Evolutionary conservation across 2,329 filamentous ascomycete genomes (phyloP), one percentile per base, ranked within the genome.

Genomic region (Fusarium nurragi): DNA sequence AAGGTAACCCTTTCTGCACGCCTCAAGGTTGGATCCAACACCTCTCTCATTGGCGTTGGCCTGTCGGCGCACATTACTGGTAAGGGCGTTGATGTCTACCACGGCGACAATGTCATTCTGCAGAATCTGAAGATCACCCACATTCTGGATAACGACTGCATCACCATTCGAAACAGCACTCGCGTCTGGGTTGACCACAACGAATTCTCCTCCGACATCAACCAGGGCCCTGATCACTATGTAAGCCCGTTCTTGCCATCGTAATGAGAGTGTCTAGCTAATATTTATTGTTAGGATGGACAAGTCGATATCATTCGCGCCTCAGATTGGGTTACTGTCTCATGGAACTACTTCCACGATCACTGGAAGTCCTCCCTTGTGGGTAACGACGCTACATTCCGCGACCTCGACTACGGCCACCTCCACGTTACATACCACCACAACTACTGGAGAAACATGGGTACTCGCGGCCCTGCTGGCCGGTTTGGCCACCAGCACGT

Each of bases 401-500:
- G 79, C 40, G 77, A 77, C 32, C 67, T 79, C 19, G 81, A 81
- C 66, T 74, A 59, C 4, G 80, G 80, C 7, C 74, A 80, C 47
- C 75, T 84, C 8, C 81, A 81, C 67, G 67, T 84, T 52, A 82
- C 79, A 1, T 83, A 83, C 60, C 81, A 83, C 67, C 80, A 84
- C 69, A 84, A 84, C 73, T 74, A 80, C 71, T 83, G 79, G 80
- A 67, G 70, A 21, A 79, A 81, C 60, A 70, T 74, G 54, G 80
- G 80, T 40, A 84, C 81, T 0, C 77, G 81, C 9, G 80, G 80
- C 0, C 81, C 81, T 2, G 80, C 82, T 4, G 79, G 80, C 4
- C 79, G 81, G 4, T 84, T 84, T 66, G 81, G 81, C 3, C 78
- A 79, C 49, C 80, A 80, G 54, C 81, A 84, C 54, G 60, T 84